Evolutionary conservation across 805 yeast genomes (phyloP).

Genomic region (Saccharomycopsis sp.): DNA sequence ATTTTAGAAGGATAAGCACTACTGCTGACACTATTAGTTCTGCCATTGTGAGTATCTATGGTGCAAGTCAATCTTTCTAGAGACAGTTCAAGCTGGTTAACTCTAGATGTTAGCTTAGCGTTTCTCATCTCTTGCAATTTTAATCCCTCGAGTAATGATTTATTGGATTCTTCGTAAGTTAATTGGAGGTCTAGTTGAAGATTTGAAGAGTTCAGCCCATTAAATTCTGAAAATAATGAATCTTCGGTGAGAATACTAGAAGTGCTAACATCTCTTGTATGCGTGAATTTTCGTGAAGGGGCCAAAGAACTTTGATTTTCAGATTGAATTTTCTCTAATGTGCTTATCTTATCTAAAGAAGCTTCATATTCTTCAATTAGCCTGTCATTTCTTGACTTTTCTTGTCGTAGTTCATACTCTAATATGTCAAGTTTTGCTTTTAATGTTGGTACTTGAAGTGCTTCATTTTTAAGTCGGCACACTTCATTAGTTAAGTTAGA

Average conservation of each 20-base stretch:
- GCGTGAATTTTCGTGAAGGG: background rate
- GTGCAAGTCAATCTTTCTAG: background rate
- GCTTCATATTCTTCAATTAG: background rate
- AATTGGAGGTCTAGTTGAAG: conserved; percentile 5
- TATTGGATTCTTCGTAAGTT: conserved; percentile 18
- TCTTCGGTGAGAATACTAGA: background rate
- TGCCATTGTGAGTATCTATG: background rate
- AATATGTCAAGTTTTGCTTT: conserved; percentile 16
- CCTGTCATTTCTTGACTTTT: background rate
- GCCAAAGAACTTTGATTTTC: background rate
- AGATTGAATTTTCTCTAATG: background rate
- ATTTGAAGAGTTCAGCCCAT: conserved; percentile 4
- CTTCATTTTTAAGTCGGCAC: conserved; percentile 14
- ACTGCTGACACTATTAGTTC: background rate
- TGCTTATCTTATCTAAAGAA: background rate
- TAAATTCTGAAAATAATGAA: conserved; percentile 8
- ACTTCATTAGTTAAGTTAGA: conserved; percentile 9
- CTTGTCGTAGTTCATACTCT: conserved; percentile 9
- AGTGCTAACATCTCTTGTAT: conserved; percentile 2
- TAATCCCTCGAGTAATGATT: conserved; percentile 12
- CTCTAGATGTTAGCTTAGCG: conserved; percentile 1
- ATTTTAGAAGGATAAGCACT: background rate
- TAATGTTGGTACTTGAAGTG: conserved; percentile 15
- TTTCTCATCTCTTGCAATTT: conserved; percentile 16
- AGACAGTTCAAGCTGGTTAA: conserved; percentile 3